Base-by-base conservation (phyloP, 208 protist species). In the Trypanosomatidae sp. region DNA sequence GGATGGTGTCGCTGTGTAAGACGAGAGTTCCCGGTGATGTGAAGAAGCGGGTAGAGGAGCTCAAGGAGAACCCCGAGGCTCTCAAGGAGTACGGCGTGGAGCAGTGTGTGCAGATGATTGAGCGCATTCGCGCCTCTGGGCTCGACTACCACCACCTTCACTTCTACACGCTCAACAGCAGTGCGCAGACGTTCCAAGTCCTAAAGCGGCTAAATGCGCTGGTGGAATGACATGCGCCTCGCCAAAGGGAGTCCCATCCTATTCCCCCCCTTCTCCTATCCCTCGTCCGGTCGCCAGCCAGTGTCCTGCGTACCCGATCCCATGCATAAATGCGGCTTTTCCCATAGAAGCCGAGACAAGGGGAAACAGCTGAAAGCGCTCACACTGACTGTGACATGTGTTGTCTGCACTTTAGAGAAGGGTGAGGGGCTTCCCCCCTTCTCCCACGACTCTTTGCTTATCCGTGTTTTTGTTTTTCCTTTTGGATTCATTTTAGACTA, bases 1-100 rank as follows among this genome's bases (percentile, higher is more conserved):
- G 90, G 60, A 94, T 94, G 80, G 82, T 92, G 53, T 71, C 77
- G 43, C 84, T 94, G 19, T 94, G 90, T 68, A 91, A 90, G 70
- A 94, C 90, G 6, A 82, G 85, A 65, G n/a, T 94, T 3, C 85
- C 87, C 2, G 56, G 69, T 7, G 79, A 87, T 1, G 82, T 94
- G 78, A 70, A 72, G 60, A 74, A 69, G 59, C 77, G 73, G 65
- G 77, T 91, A 22, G 83, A 88, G 53, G 85, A 82, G 49, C 78
- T 94, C n/a, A 88, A 88, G 69, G 87, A 94, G 15, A 58, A 91
- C 67, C 68, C 68, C 12, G 83, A 84, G 36, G 87, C n/a, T 1
- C 76, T 94, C 22, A 85, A 84, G 69, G 73, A 17, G 13, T 94
- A 89, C 77, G 87, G 87, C 53, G 82, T 92, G 60, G 80, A 87